Evolutionary conservation across 805 yeast genomes (phyloP), one percentile per base, ranked within the genome.

Genomic region (Candida tibetensis): DNA sequence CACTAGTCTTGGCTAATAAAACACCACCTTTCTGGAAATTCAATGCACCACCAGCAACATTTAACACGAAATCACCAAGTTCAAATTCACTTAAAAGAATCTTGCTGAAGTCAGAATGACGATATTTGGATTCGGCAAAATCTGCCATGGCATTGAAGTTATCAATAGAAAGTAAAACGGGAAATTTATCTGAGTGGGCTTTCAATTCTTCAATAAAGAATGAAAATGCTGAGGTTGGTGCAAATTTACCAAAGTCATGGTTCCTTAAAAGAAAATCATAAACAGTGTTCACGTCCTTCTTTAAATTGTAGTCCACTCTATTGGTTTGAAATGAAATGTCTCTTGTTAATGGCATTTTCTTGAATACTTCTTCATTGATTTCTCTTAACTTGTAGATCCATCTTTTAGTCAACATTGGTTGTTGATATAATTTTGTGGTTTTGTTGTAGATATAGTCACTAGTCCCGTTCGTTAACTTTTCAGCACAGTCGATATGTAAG

Each of bases 321-420:
- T 62, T 64, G 45, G 60, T 42, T 10, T 48, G 44, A 47, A 65
- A 65, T 10, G 53, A 45, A 16, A 63, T 48, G 45, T 67, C 71
- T 37, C 54, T 49, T 4, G 66, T 51, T 45, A 69, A 63, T 13
- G 55, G 54, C 52, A 68, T 50, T 30, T 62, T 57, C 40, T 55
- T 51, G 41, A 69, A 62, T 1, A 60, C 57, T 2, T 42, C 55
- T 39, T 57, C 58, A 49, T 69, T 69, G 31, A 66, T 64, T 8
- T 50, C 48, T 21, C 66, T 57, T 40, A 64, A 42, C 46, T 77
- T 79, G 44, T 68, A 65, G 43, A 86, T 55, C 57, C 86, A 71
- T 33, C 73, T 71, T 52, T 79, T 78, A 35, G 84, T 64, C 53
- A 70, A 76, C 91, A 84, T 83, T 41, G 91, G 95, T 62, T 89